phyloP scores from a whole-genome alignment of 352 stramenopile genomes.

The Globisporangium canariense region DNA sequence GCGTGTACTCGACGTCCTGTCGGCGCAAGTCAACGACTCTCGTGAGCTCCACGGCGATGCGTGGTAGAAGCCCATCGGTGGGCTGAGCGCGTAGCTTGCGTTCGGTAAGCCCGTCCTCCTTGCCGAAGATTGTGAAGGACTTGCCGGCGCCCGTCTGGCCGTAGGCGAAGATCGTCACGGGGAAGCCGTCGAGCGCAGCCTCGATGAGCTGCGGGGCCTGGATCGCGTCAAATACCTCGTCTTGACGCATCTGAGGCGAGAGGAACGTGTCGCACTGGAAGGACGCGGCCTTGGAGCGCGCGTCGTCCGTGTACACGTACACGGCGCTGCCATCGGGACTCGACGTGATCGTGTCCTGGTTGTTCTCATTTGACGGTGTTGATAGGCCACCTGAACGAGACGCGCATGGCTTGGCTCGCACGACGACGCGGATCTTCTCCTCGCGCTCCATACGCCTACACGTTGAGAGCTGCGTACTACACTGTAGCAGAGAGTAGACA shows the following conservation, averaged over 20 bases:
- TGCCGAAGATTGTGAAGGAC: slow-evolving; percentile 73
- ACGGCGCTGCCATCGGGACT: slow-evolving; percentile 40
- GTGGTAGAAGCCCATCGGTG: slow-evolving; percentile 52
- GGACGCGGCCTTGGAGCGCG: slow-evolving; percentile 31
- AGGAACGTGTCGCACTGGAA: slow-evolving; percentile 72
- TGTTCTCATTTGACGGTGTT: neutral
- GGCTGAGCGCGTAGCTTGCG: slow-evolving; percentile 26
- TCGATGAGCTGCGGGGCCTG: slow-evolving; percentile 40
- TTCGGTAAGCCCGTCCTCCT: slow-evolving; percentile 36
- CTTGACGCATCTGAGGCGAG: slow-evolving; percentile 29
- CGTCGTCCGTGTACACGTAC: slow-evolving; percentile 40
- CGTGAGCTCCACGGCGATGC: slow-evolving; percentile 50
- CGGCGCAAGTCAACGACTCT: slow-evolving; percentile 33
- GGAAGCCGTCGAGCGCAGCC: slow-evolving; percentile 55
- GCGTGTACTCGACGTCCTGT: slow-evolving; percentile 42
- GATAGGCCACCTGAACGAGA: neutral
- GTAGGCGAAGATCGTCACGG: slow-evolving; percentile 75
- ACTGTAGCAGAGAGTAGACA: no score
- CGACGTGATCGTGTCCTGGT: slow-evolving; percentile 27
- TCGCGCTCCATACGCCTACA: slow-evolving; percentile 42
- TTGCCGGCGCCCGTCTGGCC: slow-evolving; percentile 73
- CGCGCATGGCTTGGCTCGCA: slow-evolving; percentile 48
- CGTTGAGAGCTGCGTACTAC: neutral
- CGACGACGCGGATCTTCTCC: slow-evolving; percentile 62
- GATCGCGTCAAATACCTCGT: slow-evolving; percentile 56